Base-by-base conservation (phyloP, 179 eudicot species). In the Silene noctiflora region DNA sequence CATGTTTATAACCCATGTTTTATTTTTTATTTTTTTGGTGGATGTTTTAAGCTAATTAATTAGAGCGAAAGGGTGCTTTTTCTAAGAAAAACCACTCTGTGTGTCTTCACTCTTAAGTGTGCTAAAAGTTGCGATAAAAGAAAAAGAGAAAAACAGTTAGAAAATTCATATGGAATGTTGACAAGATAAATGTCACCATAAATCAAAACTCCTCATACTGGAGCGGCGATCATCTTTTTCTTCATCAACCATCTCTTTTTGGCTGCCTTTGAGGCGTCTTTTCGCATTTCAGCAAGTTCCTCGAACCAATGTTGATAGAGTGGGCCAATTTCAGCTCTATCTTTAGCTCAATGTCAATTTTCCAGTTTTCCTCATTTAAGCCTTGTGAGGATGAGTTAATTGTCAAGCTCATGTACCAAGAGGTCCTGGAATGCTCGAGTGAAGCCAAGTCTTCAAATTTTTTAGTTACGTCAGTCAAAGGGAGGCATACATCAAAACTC, bases 241-340 rank as follows among this genome's bases (percentile, higher is more conserved):
- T 87, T 86, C 69, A 69, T 71, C 81, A 84, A 78, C 96, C 96
- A 91, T 72, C 81, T 88, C 75, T 83, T 93, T 79, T 72, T 85
- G 48, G 89, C 73, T 29, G 87, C 88, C 73, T 89, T 86, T 44
- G 86, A 44, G 71, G 84, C 88, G 64, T 83, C 89, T 72, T 84
- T 83, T 65, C 83, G 83, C 89, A 79, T 76, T 78, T 79, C 85
- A 4, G 83, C 70, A 25, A 91, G 85, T 75, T 89, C 91, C 72
- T 83, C 80, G 16, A 86, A 78, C 89, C 94, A 86, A 4, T 78
- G 85, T 61, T 78, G 86, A 71, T 88, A 91, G 24, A 79, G 84
- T n/a, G 82, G 56, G 42, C 89, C 89, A 39, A 90, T 90, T 63
- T 89, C 83, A 64, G 77, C 82, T 91, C 96, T 73, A 78, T 0